Evolutionary conservation across 163 green algal species (phyloP).

Genomic region (Smithsoniella earleae): DNA sequence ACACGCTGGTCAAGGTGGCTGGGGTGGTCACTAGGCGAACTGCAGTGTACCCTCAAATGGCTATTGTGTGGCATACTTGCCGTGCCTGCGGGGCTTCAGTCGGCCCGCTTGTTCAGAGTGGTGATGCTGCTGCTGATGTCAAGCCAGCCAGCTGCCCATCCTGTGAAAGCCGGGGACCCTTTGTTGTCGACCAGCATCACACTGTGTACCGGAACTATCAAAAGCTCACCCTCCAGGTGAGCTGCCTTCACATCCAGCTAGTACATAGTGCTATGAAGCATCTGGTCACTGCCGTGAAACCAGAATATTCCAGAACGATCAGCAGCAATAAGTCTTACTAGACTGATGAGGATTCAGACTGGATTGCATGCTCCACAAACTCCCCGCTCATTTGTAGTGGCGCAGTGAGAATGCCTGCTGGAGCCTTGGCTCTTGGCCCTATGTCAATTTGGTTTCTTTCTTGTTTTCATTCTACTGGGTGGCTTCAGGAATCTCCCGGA

Average conservation of each 20-base stretch:
- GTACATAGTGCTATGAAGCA: too few species aligned
- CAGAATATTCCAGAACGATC: too few species aligned
- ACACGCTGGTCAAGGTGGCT: conserved; percentile 74
- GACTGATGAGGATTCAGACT: too few species aligned
- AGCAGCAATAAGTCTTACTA: too few species aligned
- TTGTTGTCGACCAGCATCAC: conserved; percentile 74
- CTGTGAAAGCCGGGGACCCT: conserved; percentile 83
- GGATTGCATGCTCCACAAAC: too few species aligned
- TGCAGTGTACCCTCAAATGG: conserved; percentile 93
- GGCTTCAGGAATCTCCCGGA: conserved; percentile 67
- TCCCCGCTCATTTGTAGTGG: too few species aligned
- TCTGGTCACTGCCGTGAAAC: too few species aligned
- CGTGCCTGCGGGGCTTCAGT: conserved; percentile 71
- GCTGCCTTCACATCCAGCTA: not conserved
- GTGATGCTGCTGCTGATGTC: conserved; percentile 48
- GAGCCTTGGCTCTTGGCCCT: not conserved
- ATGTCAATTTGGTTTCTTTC: not conserved
- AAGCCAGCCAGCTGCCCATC: conserved; percentile 68
- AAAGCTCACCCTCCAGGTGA: conserved; percentile 87
- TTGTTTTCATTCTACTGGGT: not conserved
- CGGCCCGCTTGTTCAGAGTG: conserved; percentile 75
- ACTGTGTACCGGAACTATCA: conserved; percentile 98
- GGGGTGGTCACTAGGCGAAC: conserved; percentile 93
- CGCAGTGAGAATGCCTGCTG: too few species aligned
- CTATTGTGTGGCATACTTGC: conserved; percentile 82